These are phyloP conservation scores for Filobasidium uniguttulatum DNA, from an alignment of 1,284 basidiomycete genomes.

Conservation along the genomic window DNA sequence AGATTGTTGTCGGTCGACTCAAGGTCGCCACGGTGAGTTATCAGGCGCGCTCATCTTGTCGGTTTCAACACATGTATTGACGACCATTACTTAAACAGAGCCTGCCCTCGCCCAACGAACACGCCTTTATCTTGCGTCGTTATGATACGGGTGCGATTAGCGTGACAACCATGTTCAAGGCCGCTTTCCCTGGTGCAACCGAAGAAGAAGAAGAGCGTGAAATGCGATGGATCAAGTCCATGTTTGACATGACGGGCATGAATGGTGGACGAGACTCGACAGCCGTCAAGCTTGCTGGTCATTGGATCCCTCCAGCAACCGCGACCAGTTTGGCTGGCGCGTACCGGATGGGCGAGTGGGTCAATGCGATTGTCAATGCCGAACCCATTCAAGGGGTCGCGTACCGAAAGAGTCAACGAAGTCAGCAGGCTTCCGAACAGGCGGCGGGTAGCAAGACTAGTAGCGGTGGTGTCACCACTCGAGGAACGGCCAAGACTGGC, in stretches of 20 bases:
- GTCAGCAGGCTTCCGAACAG: slow-evolving; percentile 32
- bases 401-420: slow-evolving; percentile 50
- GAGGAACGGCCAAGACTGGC: slow-evolving; percentile 6
- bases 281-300: slow-evolving; percentile 63
- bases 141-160: slow-evolving; percentile 93
- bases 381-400: slow-evolving; percentile 59
- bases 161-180: slow-evolving; percentile 94
- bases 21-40: slow-evolving; percentile 75
- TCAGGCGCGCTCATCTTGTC: not conserved
- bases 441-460: slow-evolving; percentile 17
- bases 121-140: slow-evolving; percentile 88
- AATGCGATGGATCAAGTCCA: slow-evolving; percentile 66
- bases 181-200: slow-evolving; percentile 75
- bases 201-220: slow-evolving; percentile 71
- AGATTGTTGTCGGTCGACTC: slow-evolving; percentile 79
- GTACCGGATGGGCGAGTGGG: slow-evolving; percentile 44
- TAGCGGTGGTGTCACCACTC: too few relatives aligned
- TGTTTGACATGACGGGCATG: slow-evolving; percentile 62
- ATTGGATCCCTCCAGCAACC: slow-evolving; percentile 39
- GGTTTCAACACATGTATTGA: slow-evolving; percentile 11
- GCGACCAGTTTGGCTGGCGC: slow-evolving; percentile 52
- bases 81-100: not conserved
- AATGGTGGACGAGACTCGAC: slow-evolving; percentile 58
- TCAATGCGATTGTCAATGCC: slow-evolving; percentile 52
- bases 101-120: slow-evolving; percentile 30